phyloP scores from a whole-genome alignment of 139 green algal species.

The Penium margaritaceum region DNA sequence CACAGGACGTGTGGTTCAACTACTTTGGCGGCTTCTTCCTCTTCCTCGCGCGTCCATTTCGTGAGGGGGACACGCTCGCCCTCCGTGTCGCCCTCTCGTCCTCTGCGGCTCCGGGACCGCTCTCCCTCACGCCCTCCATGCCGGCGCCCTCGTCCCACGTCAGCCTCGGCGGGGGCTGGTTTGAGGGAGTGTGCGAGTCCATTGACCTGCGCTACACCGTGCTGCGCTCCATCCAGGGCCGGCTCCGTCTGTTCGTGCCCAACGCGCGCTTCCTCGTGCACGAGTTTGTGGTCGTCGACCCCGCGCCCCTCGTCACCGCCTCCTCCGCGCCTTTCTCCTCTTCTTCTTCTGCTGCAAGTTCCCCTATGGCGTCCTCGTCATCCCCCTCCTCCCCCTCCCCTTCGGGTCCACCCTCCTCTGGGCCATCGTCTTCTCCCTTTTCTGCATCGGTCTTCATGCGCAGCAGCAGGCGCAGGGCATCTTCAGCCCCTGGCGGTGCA shows the following conservation, averaged over 20 bases:
- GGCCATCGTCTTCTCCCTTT: not conserved
- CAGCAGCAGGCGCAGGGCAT: not conserved
- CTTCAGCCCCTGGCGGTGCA: not conserved
- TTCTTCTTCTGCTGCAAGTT: not conserved
- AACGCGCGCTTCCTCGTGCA: constrained; percentile 35
- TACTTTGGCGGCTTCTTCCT: constrained; percentile 45
- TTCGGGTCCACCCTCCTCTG: not conserved
- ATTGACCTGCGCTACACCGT: constrained; percentile 41
- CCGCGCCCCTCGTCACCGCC: constrained; percentile 11
- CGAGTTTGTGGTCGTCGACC: constrained; percentile 31
- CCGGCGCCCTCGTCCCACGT: constrained; percentile 11
- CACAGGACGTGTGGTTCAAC: constrained; percentile 44
- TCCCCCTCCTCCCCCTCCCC: no score
- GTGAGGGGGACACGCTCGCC: constrained; percentile 26
- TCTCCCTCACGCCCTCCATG: no score
- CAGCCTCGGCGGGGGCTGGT: constrained; percentile 22
- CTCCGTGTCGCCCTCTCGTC: not conserved
- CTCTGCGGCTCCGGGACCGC: no score
- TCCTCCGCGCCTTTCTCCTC: no score
- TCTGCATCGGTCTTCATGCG: not conserved
- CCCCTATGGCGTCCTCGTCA: no score
- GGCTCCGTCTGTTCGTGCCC: constrained; percentile 33
- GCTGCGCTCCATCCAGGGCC: constrained; percentile 18
- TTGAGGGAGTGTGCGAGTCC: constrained; percentile 42
- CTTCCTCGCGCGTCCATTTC: constrained; percentile 37